Base-by-base conservation (phyloP, 2,329 filamentous ascomycete genomes). In the Fusarium musae region DNA sequence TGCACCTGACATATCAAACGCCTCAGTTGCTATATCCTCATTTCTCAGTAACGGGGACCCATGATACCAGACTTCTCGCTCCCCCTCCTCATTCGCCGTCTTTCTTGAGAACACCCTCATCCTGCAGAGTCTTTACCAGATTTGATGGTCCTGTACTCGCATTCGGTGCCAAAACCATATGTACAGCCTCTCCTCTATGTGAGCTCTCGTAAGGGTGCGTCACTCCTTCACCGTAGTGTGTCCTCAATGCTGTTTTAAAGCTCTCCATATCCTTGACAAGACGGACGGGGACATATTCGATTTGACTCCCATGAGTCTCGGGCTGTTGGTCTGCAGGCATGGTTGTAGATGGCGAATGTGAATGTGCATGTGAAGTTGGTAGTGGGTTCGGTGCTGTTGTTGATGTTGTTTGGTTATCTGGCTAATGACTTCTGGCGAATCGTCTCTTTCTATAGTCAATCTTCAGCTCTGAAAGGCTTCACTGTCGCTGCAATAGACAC, bases 1-100 rank as follows among this genome's bases (percentile, higher is more conserved):
- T 47, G 4, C 11, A 49, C 5, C n/a, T 21, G 32, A 6, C 6
- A 16, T 21, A 21, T 6, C 12, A 26, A 52, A 5, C 9, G 17
- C 1, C 10, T 21, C 21, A 3, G 11, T 2, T 2, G n/a, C 16
- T 2, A 36, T 3, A 7, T 34, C 30, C 28, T 1, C 16, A 8
- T 36, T 9, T 2, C 9, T 36, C 8, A 34, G 4, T 6, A 1
- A 52, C 4, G 17, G 9, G 9, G 10, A 21, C 3, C 12, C 16
- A n/a, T 37, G n/a, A 37, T 26, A 2, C 1, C 6, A 3, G 17
- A 2, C 12, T 0, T 52, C 32, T 21, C 26, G 12, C 23, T 26
- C 6, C 15, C 32, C 9, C 23, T 26, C 17, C 5, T 36, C 49
- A 4, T 16, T 6, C n/a, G 7, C 2, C 17, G 1, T 36, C 32